Conservation (phyloP, 2,329 filamentous ascomycete species). For the Beauveria sp. region DNA sequence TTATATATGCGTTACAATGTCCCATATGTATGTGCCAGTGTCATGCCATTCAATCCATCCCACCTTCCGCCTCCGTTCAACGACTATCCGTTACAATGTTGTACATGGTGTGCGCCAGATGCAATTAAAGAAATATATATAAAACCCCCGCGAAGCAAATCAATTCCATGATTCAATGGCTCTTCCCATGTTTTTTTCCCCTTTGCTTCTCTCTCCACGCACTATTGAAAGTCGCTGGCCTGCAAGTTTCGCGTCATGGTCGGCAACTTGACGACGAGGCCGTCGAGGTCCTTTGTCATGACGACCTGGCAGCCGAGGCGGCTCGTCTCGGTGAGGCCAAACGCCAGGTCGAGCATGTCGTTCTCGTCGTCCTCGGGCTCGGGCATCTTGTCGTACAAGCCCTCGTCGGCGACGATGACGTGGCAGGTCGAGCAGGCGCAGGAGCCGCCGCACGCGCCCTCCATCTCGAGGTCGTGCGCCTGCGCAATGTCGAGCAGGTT, state of each 20-base stretch:
- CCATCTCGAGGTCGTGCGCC: slow-evolving; percentile 93
- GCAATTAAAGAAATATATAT: background rate
- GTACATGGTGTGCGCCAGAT: slow-evolving; percentile 7
- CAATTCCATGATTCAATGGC: background rate
- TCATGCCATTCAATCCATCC: background rate
- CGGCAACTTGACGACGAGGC: slow-evolving; percentile 75
- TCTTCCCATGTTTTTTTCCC: background rate
- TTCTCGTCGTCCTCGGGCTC: slow-evolving; percentile 76
- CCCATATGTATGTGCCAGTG: background rate
- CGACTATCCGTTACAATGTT: slow-evolving; percentile 4
- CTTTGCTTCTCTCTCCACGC: background rate
- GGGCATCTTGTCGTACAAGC: slow-evolving; percentile 68
- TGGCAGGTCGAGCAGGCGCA: slow-evolving; percentile 93
- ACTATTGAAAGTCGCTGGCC: slow-evolving; percentile 72
- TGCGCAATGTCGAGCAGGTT: slow-evolving; percentile 95
- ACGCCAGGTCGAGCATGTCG: slow-evolving; percentile 86
- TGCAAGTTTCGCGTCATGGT: slow-evolving; percentile 95
- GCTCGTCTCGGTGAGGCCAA: slow-evolving; percentile 79
- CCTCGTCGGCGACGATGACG: slow-evolving; percentile 70
- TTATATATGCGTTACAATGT: slow-evolving; percentile 1
- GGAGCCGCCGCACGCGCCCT: slow-evolving; percentile 90
- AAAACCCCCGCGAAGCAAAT: background rate
- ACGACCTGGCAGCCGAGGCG: slow-evolving; percentile 81
- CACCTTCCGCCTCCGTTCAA: background rate
- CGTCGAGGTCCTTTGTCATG: slow-evolving; percentile 87